A percentile compares a stretch with the other conserved stretches of the same genome.
These are phyloP conservation scores for Solanum arcanum DNA, from an alignment of 257 asterid genomes.

Conservation along the genomic window DNA sequence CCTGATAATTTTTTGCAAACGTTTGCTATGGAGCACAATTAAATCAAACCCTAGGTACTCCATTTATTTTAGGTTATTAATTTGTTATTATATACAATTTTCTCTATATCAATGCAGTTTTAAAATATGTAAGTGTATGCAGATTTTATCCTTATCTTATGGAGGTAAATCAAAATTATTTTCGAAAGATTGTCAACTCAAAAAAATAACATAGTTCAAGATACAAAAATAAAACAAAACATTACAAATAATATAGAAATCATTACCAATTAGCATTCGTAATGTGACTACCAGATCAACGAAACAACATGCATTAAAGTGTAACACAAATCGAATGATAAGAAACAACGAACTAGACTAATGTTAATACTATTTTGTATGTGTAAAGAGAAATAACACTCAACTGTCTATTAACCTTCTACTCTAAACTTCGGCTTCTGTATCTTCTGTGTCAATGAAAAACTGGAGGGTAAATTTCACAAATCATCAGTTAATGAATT, in stretches of 20 bases:
- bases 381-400: neutral
- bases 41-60: too few species aligned
- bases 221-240: neutral
- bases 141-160: neutral
- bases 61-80: too few species aligned
- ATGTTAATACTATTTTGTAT: neutral
- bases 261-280: neutral
- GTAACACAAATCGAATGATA: neutral
- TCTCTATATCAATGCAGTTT: neutral
- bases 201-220: neutral
- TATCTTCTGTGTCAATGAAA: neutral
- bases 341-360: too few species aligned
- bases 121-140: neutral
- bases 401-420: too few species aligned
- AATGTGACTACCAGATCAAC: neutral
- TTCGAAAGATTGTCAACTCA: neutral
- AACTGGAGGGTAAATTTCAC: neutral
- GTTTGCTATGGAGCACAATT: too few species aligned
- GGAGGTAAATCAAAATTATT: neutral
- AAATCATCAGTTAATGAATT: neutral
- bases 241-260: neutral
- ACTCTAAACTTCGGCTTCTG: neutral
- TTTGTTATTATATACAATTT: too few species aligned
- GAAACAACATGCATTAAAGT: neutral
- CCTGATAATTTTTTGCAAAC: too few species aligned